These are phyloP conservation scores for Penicillium psychrosexuale DNA, from an alignment of 2,329 filamentous ascomycete species.

Conservation along the genomic window DNA sequence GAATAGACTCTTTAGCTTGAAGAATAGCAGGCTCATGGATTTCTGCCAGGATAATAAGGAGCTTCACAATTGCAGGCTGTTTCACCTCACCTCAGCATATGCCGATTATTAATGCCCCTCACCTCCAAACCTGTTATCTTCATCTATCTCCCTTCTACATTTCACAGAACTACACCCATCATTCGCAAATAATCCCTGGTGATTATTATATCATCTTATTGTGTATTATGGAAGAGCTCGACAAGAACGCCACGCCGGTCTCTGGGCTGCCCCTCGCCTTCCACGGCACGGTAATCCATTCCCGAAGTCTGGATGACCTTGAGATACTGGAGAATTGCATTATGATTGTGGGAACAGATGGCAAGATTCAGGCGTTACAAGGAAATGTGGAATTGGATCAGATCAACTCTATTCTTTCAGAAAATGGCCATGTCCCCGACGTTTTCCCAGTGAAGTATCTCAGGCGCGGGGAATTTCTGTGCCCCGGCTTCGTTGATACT, in stretches of 20 bases:
- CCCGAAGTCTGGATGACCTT: constrained; percentile 20
- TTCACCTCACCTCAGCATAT: neutral
- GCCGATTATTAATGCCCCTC: constrained; percentile 11
- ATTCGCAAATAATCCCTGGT: neutral
- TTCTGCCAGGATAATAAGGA: neutral
- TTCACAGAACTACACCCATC: neutral
- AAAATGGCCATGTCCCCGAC: constrained; percentile 26
- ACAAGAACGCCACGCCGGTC: constrained; percentile 7
- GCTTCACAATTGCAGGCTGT: neutral
- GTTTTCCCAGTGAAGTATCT: constrained; percentile 30
- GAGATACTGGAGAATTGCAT: constrained; percentile 34
- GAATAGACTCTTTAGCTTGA: neutral
- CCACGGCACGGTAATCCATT: constrained; percentile 37
- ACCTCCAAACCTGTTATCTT: neutral
- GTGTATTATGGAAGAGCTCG: constrained; percentile 7
- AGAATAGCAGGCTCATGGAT: no score
- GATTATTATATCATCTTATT: neutral
- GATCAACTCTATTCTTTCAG: constrained; percentile 26
- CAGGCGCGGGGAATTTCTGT: constrained; percentile 29
- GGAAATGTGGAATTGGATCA: constrained; percentile 16
- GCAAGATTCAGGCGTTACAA: constrained; percentile 31
- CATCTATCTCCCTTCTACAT: neutral
- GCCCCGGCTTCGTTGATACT: constrained; percentile 54
- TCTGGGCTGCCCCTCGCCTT: constrained; percentile 31
- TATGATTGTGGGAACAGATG: constrained; percentile 29